Evolutionary conservation across 2,329 filamentous ascomycete genomes (phyloP).

Genomic region (Microdochium nivale): DNA sequence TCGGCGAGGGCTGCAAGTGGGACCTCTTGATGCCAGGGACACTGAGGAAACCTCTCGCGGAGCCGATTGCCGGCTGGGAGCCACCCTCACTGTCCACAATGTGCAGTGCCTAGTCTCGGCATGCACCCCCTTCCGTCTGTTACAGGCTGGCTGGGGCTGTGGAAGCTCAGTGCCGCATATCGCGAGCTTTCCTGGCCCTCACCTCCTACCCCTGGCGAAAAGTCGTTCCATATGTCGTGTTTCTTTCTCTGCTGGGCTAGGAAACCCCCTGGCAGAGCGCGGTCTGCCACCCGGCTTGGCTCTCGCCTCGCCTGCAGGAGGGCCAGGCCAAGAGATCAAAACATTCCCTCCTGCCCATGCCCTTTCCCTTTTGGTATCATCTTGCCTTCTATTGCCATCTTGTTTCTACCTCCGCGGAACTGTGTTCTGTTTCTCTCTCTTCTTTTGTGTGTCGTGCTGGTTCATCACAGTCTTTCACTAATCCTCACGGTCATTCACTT

Average conservation of each 20-base stretch:
- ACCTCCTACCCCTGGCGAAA: constrained; percentile 51
- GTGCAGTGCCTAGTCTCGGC: not conserved
- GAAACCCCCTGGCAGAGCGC: not conserved
- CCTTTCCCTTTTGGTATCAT: not conserved
- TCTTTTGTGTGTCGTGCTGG: not conserved
- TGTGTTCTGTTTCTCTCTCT: constrained; percentile 1
- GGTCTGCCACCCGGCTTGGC: not conserved
- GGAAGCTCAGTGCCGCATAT: not conserved
- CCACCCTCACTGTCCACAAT: not conserved
- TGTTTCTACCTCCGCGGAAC: not conserved
- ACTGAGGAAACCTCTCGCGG: not conserved
- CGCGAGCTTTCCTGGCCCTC: constrained; percentile 53
- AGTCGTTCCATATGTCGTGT: not conserved
- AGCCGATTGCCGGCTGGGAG: not conserved
- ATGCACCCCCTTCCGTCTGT: not conserved
- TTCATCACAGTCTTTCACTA: not conserved
- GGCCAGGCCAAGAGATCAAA: not conserved
- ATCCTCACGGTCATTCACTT: not conserved
- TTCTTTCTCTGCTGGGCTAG: not conserved
- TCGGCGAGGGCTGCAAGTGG: no score
- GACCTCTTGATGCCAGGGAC: no score
- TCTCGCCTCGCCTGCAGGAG: not conserved
- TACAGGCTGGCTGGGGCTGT: not conserved
- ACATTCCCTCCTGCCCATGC: not conserved
- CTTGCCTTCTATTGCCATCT: not conserved